Evolutionary conservation across 2,329 filamentous ascomycete genomes (phyloP).

Genomic region (Colletotrichum scovillei): DNA sequence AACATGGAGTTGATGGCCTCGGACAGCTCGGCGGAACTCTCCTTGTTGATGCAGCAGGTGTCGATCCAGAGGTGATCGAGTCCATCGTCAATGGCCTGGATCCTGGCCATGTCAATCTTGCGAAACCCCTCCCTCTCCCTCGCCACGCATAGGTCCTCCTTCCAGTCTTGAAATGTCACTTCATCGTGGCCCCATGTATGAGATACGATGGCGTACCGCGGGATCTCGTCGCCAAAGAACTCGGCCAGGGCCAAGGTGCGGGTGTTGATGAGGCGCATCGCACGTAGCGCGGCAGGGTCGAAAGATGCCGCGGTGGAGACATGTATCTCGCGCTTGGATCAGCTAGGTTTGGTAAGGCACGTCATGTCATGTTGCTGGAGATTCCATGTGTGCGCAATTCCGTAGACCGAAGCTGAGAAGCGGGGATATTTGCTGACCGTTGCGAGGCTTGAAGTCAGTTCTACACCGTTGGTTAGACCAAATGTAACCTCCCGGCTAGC

Average conservation of each 20-base stretch:
- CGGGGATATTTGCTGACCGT: background rate
- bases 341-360: background rate
- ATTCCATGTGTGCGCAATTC: background rate
- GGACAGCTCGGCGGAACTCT: slow-evolving; percentile 29
- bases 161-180: slow-evolving; percentile 37
- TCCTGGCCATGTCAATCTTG: slow-evolving; percentile 26
- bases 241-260: slow-evolving; percentile 37
- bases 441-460: background rate
- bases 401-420: background rate
- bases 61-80: slow-evolving; percentile 35
- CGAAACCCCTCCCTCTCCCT: slow-evolving; percentile 18
- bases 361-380: background rate
- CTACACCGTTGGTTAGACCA: too few relatives aligned
- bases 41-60: slow-evolving; percentile 38
- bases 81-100: slow-evolving; percentile 12
- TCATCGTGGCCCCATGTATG: slow-evolving; percentile 40
- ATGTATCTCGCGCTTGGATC: background rate
- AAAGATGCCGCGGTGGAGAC: background rate
- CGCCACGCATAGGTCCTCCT: background rate
- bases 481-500: background rate
- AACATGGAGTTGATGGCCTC: slow-evolving; percentile 36
- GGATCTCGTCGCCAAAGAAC: slow-evolving; percentile 39
- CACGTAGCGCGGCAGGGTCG: background rate
- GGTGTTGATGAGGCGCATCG: slow-evolving; percentile 45
- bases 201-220: slow-evolving; percentile 41